Evolutionary conservation across 208 protist species (phyloP).

Genomic region (Naegleria fowleri): DNA sequence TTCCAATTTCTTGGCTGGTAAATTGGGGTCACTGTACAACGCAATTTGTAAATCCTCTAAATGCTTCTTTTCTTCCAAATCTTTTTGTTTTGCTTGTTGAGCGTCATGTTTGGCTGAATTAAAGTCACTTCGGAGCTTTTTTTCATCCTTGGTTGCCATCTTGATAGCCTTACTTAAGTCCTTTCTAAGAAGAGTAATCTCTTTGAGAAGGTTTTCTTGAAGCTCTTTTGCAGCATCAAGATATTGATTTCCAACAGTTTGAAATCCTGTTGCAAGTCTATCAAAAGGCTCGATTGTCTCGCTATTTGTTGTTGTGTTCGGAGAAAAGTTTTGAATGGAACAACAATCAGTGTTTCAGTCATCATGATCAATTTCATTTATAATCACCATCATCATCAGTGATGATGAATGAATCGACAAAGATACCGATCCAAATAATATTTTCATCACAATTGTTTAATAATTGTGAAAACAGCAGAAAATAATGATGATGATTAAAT

Average conservation of each 20-base stretch:
- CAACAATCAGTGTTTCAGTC: no score
- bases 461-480: no score
- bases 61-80: constrained; percentile 7
- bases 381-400: no score
- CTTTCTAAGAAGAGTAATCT: neutral
- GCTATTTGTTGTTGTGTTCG: neutral
- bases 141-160: neutral
- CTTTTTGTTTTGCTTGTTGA: neutral
- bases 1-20: constrained; percentile 10
- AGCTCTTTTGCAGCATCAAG: neutral
- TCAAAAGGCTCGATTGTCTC: neutral
- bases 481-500: no score
- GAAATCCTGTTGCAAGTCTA: neutral
- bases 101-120: neutral
- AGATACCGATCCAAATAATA: no score
- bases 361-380: no score
- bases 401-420: no score
- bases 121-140: neutral
- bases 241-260: constrained; percentile 2
- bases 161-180: neutral
- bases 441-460: no score
- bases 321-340: neutral
- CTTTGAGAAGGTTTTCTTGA: neutral
- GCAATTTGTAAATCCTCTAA: neutral
- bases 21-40: neutral